Conservation (phyloP, 768 basidiomycete species). For the Rhodotorula sphaerocarpa region DNA sequence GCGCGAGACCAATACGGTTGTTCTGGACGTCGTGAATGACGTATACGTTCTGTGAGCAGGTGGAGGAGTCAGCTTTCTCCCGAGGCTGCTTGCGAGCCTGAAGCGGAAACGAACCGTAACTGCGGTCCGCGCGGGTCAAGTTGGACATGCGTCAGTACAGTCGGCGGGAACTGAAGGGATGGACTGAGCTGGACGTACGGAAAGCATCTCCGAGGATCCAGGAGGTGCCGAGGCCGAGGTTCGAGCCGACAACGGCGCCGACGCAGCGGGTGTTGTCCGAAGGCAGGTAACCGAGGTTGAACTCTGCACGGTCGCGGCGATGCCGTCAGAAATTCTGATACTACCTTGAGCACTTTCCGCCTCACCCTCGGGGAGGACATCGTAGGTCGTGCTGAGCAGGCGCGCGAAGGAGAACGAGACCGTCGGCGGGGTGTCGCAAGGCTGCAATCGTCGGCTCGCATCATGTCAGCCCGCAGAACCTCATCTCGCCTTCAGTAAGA, state of each 20-base stretch:
- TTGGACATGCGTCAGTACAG: too few relatives aligned
- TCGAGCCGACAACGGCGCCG: conserved; percentile 54
- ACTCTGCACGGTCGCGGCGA: conserved; percentile 57
- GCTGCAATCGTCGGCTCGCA: too few relatives aligned
- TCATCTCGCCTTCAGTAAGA: too few relatives aligned
- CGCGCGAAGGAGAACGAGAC: conserved; percentile 21
- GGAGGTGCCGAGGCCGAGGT: conserved; percentile 59
- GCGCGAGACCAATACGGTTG: conserved; percentile 9
- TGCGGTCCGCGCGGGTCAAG: not conserved
- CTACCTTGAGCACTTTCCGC: not conserved
- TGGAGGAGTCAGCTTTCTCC: not conserved
- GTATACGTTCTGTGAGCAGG: conserved; percentile 14
- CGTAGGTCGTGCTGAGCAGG: conserved; percentile 42
- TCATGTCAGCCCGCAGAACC: too few relatives aligned
- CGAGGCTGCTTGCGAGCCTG: too few relatives aligned
- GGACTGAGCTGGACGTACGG: conserved; percentile 46
- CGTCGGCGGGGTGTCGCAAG: conserved; percentile 11
- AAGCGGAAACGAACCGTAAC: not conserved
- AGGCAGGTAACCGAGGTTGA: conserved; percentile 49
- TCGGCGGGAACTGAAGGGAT: too few relatives aligned
- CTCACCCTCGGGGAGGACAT: conserved; percentile 5
- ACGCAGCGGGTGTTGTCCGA: conserved; percentile 14
- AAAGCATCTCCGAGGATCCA: conserved; percentile 94
- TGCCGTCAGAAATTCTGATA: not conserved
- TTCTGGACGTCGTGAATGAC: conserved; percentile 13